Percentiles rank a stretch among this genome's conserved stretches.
Conservation (phyloP, 208 protist genomes). For the Entamoeba invadens region DNA sequence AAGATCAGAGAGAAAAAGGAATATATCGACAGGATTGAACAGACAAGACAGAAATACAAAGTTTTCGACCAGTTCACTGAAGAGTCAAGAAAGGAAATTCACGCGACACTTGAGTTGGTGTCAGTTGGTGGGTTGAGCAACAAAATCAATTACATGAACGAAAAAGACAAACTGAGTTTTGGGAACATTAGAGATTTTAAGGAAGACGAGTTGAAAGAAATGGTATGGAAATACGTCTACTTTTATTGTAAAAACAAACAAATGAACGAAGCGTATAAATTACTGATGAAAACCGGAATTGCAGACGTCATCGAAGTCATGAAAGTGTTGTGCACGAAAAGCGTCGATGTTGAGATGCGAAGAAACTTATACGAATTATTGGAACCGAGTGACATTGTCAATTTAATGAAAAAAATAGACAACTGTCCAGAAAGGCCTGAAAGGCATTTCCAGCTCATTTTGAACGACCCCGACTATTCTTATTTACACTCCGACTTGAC, state of each 20-base stretch:
- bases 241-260: not conserved
- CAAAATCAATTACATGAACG: no score
- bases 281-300: not conserved
- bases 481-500: not conserved
- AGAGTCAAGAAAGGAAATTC: not conserved
- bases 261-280: not conserved
- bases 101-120: not conserved
- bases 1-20: not conserved
- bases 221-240: not conserved
- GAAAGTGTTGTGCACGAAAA: not conserved
- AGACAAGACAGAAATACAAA: not conserved
- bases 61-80: not conserved
- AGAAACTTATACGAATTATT: not conserved
- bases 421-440: not conserved
- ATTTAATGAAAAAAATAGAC: not conserved
- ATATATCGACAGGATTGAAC: not conserved
- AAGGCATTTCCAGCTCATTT: not conserved
- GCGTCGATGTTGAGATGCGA: not conserved
- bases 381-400: not conserved
- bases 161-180: not conserved
- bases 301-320: not conserved
- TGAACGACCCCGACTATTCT: not conserved
- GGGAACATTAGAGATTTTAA: not conserved
- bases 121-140: no score
- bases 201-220: not conserved